Evolutionary conservation across 1,284 basidiomycete species (phyloP).

Genomic region (Ustilago xerochloae): DNA sequence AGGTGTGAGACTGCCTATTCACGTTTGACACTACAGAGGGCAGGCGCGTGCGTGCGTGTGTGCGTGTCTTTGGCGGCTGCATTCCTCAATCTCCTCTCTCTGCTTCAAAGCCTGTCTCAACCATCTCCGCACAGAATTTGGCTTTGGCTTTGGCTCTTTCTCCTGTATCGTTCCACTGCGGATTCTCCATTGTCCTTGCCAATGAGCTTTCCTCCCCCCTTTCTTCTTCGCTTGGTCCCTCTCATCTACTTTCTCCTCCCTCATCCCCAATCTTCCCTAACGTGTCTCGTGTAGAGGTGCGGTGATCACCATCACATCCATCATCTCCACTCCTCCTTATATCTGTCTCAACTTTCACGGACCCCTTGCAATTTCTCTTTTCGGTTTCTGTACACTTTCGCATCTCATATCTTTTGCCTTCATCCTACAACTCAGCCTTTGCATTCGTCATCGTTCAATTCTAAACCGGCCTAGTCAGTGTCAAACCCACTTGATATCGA

Average conservation of each 20-base stretch:
- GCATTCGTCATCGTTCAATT: background rate
- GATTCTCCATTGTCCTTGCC: no score
- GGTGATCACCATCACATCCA: constrained; percentile 12
- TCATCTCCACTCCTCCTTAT: constrained; percentile 7
- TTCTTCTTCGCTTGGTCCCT: background rate
- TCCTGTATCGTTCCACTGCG: background rate
- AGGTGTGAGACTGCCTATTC: background rate
- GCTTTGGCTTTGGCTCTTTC: background rate
- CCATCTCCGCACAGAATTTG: background rate
- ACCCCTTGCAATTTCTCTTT: background rate
- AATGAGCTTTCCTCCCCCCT: background rate
- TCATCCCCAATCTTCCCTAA: constrained; percentile 1
- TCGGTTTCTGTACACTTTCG: constrained; percentile 1
- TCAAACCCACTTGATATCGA: background rate
- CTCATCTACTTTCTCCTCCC: background rate
- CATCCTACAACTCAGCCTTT: background rate
- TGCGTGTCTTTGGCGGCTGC: background rate
- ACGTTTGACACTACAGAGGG: background rate
- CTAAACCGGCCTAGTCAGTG: no score
- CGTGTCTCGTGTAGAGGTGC: constrained; percentile 10
- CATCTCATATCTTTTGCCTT: constrained; percentile 2
- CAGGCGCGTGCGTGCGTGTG: background rate
- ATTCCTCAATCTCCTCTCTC: constrained; percentile 1
- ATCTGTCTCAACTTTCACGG: constrained; percentile 1
- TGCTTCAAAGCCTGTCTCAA: background rate